Percentiles rank a stretch among this genome's conserved stretches.
Evolutionary conservation across 805 yeast species (phyloP).

Genomic region (Ogataea zsoltii): DNA sequence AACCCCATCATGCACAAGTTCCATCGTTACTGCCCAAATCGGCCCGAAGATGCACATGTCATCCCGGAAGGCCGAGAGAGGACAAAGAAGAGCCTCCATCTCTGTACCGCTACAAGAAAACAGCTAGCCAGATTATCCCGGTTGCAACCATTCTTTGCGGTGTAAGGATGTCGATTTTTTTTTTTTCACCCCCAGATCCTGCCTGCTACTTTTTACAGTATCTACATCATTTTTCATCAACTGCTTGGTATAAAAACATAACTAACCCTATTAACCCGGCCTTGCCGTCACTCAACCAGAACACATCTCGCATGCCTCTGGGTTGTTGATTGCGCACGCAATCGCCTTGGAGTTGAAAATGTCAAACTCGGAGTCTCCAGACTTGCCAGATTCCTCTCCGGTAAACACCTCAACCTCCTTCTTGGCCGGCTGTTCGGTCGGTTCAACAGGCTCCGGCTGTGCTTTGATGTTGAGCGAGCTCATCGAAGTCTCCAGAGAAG

Average conservation of each 20-base stretch:
- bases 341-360: slow-evolving; percentile 90
- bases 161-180: too few relatives aligned
- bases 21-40: too few relatives aligned
- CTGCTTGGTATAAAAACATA: not conserved
- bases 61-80: too few relatives aligned
- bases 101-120: too few relatives aligned
- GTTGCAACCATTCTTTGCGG: too few relatives aligned
- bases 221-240: not conserved
- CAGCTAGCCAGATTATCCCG: too few relatives aligned
- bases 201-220: too few relatives aligned
- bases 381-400: slow-evolving; percentile 16
- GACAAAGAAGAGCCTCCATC: too few relatives aligned
- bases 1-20: too few relatives aligned
- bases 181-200: too few relatives aligned
- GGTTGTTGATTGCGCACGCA: slow-evolving; percentile 96
- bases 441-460: slow-evolving; percentile 6
- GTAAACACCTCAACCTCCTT: slow-evolving; percentile 16
- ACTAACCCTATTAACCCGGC: not conserved
- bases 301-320: slow-evolving; percentile 98
- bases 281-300: slow-evolving; percentile 68
- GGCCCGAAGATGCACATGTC: too few relatives aligned
- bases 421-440: slow-evolving; percentile 14
- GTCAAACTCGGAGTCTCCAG: slow-evolving; percentile 59
- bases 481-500: slow-evolving; percentile 45
- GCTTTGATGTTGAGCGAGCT: slow-evolving; percentile 44